Conservation (phyloP, 768 basidiomycete species). For the Steccherinum ochraceum region DNA sequence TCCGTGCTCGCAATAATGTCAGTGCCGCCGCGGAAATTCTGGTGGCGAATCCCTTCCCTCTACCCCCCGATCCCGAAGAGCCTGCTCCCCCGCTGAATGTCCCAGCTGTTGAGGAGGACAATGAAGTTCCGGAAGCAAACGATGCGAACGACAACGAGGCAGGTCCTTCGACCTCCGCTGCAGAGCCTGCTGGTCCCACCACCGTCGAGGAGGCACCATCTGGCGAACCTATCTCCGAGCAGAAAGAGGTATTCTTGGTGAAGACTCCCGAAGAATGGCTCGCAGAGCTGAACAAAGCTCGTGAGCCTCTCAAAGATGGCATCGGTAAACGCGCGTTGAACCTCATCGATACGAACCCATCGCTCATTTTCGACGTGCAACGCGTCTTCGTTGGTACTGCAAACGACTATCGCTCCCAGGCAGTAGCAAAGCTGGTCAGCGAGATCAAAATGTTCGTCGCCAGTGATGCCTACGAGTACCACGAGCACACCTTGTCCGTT, state of each 20-base stretch:
- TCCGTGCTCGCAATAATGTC: conserved; percentile 84
- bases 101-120: conserved; percentile 10
- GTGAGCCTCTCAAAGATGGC: conserved; percentile 58
- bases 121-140: conserved; percentile 2
- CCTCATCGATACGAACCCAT: conserved; percentile 82
- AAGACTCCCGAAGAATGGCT: conserved; percentile 60
- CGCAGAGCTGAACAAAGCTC: conserved; percentile 54
- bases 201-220: conserved; percentile 19
- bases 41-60: conserved; percentile 72
- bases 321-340: conserved; percentile 66
- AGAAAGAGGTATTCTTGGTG: conserved; percentile 7
- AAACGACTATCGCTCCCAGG: conserved; percentile 53
- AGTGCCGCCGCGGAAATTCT: conserved; percentile 84
- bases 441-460: conserved; percentile 69
- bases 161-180: conserved; percentile 8
- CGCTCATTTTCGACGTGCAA: conserved; percentile 85
- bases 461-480: conserved; percentile 55
- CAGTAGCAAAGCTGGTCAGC: conserved; percentile 67
- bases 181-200: conserved; percentile 24
- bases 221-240: background rate
- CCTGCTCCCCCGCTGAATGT: conserved; percentile 15
- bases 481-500: conserved; percentile 73
- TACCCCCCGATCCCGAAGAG: conserved; percentile 59
- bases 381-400: conserved; percentile 68
- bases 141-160: background rate